Percentiles rank a stretch among this genome's conserved stretches.
phyloP scores from a whole-genome alignment of 2,329 filamentous ascomycete genomes.

The Colletotrichum tanaceti region DNA sequence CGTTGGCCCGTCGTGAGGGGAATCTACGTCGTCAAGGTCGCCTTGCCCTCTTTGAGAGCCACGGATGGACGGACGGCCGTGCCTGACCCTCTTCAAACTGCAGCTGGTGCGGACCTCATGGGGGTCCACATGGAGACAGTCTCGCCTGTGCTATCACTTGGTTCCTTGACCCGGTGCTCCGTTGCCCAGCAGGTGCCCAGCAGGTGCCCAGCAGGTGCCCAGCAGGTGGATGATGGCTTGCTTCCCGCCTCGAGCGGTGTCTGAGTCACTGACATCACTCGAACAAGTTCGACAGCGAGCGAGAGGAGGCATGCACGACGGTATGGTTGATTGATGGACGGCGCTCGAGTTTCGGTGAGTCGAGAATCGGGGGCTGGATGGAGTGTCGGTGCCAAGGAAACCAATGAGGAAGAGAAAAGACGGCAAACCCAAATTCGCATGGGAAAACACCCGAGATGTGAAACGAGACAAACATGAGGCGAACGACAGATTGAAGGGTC shows the following conservation, averaged over 20 bases:
- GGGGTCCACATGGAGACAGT: conserved; percentile 25
- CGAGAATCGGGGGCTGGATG: conserved; percentile 14
- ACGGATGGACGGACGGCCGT: conserved; percentile 25
- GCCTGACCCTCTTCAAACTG: conserved; percentile 28
- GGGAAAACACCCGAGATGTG: conserved; percentile 15
- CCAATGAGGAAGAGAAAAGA: conserved; percentile 23
- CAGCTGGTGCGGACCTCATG: conserved; percentile 33
- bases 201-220: no score
- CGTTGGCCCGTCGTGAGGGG: conserved; percentile 11
- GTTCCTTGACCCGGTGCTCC: conserved; percentile 17
- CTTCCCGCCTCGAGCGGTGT: conserved; percentile 9
- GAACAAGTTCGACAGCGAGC: conserved; percentile 8
- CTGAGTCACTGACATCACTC: conserved; percentile 33
- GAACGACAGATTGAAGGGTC: conserved; percentile 9
- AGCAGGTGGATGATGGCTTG: conserved; percentile 6
- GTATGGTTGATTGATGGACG: conserved; percentile 4
- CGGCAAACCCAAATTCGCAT: conserved; percentile 21
- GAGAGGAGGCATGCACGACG: background rate
- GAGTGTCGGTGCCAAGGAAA: conserved; percentile 9
- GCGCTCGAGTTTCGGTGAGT: conserved; percentile 11
- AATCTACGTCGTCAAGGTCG: conserved; percentile 27
- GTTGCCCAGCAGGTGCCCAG: conserved; percentile 4
- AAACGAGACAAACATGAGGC: conserved; percentile 31
- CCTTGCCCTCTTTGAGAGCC: conserved; percentile 24
- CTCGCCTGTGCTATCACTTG: conserved; percentile 38